These are phyloP conservation scores for Bruguiera hainesii DNA, from an alignment of 441 rosid genomes.

Conservation along the genomic window DNA sequence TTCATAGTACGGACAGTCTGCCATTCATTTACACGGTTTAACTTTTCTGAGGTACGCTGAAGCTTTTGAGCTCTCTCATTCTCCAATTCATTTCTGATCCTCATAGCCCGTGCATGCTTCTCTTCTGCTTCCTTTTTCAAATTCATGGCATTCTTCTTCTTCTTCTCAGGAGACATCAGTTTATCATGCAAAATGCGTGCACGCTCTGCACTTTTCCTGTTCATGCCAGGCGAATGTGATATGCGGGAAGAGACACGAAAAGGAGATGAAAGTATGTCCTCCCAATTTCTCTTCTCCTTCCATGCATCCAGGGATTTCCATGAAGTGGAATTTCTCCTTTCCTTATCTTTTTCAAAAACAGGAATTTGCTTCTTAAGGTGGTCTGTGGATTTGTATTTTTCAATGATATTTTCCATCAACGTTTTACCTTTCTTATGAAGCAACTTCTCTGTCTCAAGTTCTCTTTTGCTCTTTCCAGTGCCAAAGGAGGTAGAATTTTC, in stretches of 20 bases:
- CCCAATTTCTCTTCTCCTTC: conserved; percentile 87
- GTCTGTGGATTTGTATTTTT: conserved; percentile 44
- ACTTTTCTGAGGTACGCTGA: conserved; percentile 78
- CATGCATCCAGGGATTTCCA: conserved; percentile 78
- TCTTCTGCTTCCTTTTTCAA: conserved; percentile 75
- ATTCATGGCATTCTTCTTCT: conserved; percentile 70
- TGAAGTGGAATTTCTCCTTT: conserved; percentile 46
- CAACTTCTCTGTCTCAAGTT: conserved; percentile 44
- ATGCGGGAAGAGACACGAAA: conserved; percentile 57
- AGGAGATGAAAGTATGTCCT: conserved; percentile 71
- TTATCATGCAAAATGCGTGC: conserved; percentile 65
- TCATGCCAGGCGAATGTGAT: conserved; percentile 64
- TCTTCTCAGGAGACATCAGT: conserved; percentile 78
- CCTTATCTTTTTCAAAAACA: conserved; percentile 51
- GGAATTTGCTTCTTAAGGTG: conserved; percentile 38
- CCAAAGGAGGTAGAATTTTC: conserved; percentile 30
- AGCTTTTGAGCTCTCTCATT: conserved; percentile 75
- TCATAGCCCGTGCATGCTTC: conserved; percentile 77
- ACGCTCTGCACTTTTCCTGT: conserved; percentile 75
- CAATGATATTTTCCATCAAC: conserved; percentile 30
- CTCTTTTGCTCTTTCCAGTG: conserved; percentile 51
- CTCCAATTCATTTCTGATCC: conserved; percentile 74
- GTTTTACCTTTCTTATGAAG: conserved; percentile 43
- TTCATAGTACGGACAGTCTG: conserved; percentile 74
- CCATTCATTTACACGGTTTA: conserved; percentile 77